Conservation (phyloP, 2,329 filamentous ascomycete genomes). For the Cladophialophora psammophila region DNA sequence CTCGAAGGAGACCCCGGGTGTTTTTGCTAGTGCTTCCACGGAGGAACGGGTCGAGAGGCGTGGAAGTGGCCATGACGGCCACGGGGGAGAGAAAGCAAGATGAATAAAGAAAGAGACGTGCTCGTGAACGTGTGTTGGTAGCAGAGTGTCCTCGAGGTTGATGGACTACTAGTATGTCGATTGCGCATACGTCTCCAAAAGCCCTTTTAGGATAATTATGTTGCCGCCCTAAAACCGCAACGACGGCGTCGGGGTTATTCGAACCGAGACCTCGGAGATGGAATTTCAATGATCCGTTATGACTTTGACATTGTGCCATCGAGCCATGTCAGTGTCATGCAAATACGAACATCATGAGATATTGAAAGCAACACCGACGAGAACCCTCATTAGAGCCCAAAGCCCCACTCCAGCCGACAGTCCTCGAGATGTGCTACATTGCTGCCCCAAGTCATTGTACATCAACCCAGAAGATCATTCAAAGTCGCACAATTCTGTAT, state of each 20-base stretch:
- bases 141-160: conserved; percentile 8
- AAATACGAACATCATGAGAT: too few relatives aligned
- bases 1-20: conserved; percentile 82
- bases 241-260: neutral
- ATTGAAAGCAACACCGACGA: too few relatives aligned
- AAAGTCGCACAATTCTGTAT: too few relatives aligned
- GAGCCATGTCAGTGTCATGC: too few relatives aligned
- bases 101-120: conserved; percentile 6
- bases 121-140: neutral
- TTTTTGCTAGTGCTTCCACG: conserved; percentile 81
- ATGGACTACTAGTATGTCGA: neutral
- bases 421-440: too few relatives aligned
- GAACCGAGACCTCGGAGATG: neutral
- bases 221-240: neutral
- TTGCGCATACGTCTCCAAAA: conserved; percentile 20
- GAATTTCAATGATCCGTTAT: neutral
- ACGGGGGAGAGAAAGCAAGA: conserved; percentile 32
- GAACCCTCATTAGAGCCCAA: too few relatives aligned
- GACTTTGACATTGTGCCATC: neutral
- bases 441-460: too few relatives aligned
- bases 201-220: neutral
- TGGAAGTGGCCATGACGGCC: conserved; percentile 56
- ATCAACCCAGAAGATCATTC: too few relatives aligned
- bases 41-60: conserved; percentile 65
- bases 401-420: too few relatives aligned